Evolutionary conservation across 2,329 filamentous ascomycete species (phyloP).

Genomic region (Aspergillus transmontanensis): DNA sequence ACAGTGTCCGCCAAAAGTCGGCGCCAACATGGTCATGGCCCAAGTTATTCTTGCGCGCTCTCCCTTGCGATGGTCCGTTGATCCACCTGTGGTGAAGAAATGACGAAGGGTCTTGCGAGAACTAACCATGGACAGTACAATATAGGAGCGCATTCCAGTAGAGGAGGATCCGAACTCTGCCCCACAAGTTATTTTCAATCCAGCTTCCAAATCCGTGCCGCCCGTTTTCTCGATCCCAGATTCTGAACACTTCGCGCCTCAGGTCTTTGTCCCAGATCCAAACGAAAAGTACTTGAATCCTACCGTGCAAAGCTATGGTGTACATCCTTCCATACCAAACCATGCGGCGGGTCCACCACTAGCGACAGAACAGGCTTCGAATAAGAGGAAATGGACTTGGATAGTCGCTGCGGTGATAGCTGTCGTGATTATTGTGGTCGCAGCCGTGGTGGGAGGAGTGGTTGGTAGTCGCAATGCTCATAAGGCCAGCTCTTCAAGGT

Average conservation of each 20-base stretch:
- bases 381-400: slow-evolving; percentile 1
- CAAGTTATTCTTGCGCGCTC: neutral
- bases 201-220: neutral
- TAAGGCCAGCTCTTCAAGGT: neutral
- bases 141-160: neutral
- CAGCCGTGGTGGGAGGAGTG: slow-evolving; percentile 6
- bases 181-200: neutral
- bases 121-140: neutral
- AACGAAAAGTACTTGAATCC: neutral
- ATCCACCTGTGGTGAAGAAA: neutral
- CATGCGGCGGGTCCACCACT: neutral
- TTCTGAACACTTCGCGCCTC: neutral
- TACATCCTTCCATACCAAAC: neutral
- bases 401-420: neutral
- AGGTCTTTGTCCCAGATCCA: neutral
- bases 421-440: neutral
- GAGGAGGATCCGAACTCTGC: neutral
- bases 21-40: neutral
- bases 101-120: neutral
- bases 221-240: neutral
- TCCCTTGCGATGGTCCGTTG: neutral
- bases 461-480: slow-evolving; percentile 3
- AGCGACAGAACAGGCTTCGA: neutral
- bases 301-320: neutral
- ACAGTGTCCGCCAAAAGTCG: neutral